Evolutionary conservation across 1,139 yeast genomes (phyloP), one percentile per base, ranked within the genome.

Genomic region (Diutina neorugosa): DNA sequence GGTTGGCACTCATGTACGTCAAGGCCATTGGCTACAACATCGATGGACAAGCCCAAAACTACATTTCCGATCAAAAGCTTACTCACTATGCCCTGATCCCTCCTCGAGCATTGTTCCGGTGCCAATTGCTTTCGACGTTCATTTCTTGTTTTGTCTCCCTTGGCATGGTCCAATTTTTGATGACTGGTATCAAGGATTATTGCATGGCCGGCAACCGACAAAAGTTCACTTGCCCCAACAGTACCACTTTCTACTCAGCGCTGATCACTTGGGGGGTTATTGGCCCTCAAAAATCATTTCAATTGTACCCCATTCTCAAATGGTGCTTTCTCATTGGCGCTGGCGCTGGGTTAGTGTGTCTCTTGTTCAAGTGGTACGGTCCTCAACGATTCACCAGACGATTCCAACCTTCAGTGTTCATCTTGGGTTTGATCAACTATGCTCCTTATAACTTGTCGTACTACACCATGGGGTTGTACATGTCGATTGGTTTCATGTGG

Each of bases 281-380:
- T 60, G 89, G 88, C 25, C 90, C 90, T 23, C 70, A 76, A 61
- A 48, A 34, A 19, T 20, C 43, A 4, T 48, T 48, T 31, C 51
- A 48, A 19, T 48, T 34, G 51, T 48, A 34, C 19, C 69, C 72
- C 52, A 68, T 65, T 31, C 61, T 77, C 55, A 77, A 73, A 62
- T 2, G 87, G 86, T 21, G 76, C 80, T 43, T 86, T 86, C 0
- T 74, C 80, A 54, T 67, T 79, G 57, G 78, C 82, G 58, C 56
- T 81, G 86, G 86, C 81, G 86, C 86, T 86, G 86, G 1, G 81
- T 81, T 61, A 65, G 59, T 34, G 79, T 80, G 21, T 54, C 56
- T 1, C 82, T 81, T 42, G 58, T 69, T 18, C 84, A 31, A 31
- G 37, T 31, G 12, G 12, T 31, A 31, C 37, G 37, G 21, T 18